Percentiles rank a stretch among this genome's conserved stretches.
Conservation (phyloP, 2,329 filamentous ascomycete genomes). For the Aspergillus latus region DNA sequence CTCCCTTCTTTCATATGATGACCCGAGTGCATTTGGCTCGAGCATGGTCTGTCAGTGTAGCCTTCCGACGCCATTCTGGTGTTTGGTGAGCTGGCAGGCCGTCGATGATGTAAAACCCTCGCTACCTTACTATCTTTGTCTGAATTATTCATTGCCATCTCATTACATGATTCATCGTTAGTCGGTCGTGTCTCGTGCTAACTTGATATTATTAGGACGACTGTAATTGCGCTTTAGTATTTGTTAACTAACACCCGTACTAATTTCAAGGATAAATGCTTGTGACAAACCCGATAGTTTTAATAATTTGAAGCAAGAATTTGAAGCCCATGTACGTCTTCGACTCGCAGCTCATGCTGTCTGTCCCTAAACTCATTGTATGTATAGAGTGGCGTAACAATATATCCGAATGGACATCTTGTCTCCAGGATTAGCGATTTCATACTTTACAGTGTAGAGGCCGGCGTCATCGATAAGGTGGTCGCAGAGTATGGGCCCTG, state of each 20-base stretch:
- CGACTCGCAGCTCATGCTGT: slow-evolving; percentile 35
- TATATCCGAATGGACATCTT: slow-evolving; percentile 89
- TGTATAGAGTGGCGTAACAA: slow-evolving; percentile 77
- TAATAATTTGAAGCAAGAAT: slow-evolving; percentile 76
- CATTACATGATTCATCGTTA: slow-evolving; percentile 4
- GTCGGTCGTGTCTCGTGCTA: slow-evolving; percentile 21
- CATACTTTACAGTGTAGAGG: slow-evolving; percentile 98
- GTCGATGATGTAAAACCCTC: slow-evolving; percentile 99
- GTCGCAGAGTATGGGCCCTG: slow-evolving; percentile 89
- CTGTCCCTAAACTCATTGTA: slow-evolving; percentile 37
- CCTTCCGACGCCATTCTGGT: slow-evolving; percentile 74
- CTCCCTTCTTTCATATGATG: slow-evolving; percentile 66
- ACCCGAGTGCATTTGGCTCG: slow-evolving; percentile 99
- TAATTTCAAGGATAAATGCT: slow-evolving; percentile 74
- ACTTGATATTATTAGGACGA: slow-evolving; percentile 22
- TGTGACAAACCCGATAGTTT: slow-evolving; percentile 92
- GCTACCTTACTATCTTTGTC: slow-evolving; percentile 95
- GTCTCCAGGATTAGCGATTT: slow-evolving; percentile 97
- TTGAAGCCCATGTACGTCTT: slow-evolving; percentile 76
- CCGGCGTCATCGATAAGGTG: slow-evolving; percentile 81
- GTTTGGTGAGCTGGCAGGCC: slow-evolving; percentile 57
- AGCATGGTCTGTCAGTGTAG: slow-evolving; percentile 70
- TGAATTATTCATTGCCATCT: slow-evolving; percentile 55
- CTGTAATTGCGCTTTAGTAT: background rate
- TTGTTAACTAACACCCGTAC: slow-evolving; percentile 18